These are phyloP conservation scores for Cercospora berteroae DNA, from an alignment of 2,329 filamentous ascomycete species.

Conservation along the genomic window DNA sequence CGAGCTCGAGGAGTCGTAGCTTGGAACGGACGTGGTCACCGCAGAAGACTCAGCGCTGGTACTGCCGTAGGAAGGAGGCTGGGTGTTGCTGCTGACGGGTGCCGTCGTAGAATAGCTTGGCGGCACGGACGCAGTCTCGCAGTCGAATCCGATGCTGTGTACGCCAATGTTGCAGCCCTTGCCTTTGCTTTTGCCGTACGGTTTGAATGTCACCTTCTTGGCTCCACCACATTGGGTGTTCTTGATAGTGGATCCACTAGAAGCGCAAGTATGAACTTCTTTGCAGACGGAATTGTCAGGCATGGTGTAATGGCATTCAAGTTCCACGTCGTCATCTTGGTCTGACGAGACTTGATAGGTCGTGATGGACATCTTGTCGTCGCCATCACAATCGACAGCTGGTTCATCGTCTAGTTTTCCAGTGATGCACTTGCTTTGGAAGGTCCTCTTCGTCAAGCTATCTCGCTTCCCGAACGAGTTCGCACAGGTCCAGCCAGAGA, in stretches of 20 bases:
- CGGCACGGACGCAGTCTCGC: slow-evolving; percentile 44
- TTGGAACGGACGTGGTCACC: slow-evolving; percentile 16
- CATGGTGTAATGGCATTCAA: slow-evolving; percentile 88
- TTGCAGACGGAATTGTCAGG: slow-evolving; percentile 78
- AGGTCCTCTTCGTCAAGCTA: slow-evolving; percentile 47
- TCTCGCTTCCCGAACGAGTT: slow-evolving; percentile 62
- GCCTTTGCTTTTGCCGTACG: slow-evolving; percentile 36
- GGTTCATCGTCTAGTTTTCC: slow-evolving; percentile 47
- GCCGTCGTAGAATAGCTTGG: slow-evolving; percentile 36
- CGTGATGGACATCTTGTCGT: slow-evolving; percentile 68
- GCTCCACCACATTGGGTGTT: slow-evolving; percentile 94
- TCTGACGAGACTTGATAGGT: slow-evolving; percentile 71
- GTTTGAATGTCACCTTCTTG: slow-evolving; percentile 69
- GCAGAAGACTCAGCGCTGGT: slow-evolving; percentile 24
- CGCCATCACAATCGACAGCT: slow-evolving; percentile 47
- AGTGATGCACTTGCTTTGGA: slow-evolving; percentile 45
- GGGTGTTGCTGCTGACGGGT: slow-evolving; percentile 12
- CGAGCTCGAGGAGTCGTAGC: slow-evolving; percentile 17
- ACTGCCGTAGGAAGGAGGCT: slow-evolving; percentile 24
- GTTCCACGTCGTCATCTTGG: slow-evolving; percentile 62
- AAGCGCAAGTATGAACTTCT: slow-evolving; percentile 67
- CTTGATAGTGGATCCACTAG: slow-evolving; percentile 65
- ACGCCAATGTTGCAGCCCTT: slow-evolving; percentile 66
- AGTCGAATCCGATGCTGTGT: slow-evolving; percentile 74
- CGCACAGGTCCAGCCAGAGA: slow-evolving; percentile 70